Base-by-base conservation (phyloP, 768 basidiomycete species). In the Russula vinacea region DNA sequence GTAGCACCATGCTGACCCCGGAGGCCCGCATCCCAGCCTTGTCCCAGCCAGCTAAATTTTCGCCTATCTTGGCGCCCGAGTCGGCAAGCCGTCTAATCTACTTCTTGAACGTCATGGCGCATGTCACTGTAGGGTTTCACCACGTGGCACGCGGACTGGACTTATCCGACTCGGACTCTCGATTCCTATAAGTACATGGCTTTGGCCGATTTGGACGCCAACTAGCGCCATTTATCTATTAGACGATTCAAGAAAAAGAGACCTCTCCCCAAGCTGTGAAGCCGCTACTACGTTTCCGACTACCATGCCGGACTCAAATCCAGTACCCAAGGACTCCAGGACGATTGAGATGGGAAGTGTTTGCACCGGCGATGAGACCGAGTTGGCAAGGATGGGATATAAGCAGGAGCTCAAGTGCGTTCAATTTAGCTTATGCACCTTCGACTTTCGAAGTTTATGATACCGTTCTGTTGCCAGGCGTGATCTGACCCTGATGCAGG, bases 361-460 rank as follows among this genome's bases (percentile, higher is more conserved):
- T 51, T 49, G 51, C 29, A 9, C 75, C 7, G 72, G 74, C 29
- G 86, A 88, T 70, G 86, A 88, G 73, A 80, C 76, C 8, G 84
- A 86, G 72, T 74, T 88, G 6, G 85, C 84, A 32, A 76, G 84
- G 62, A 85, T 88, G 85, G 87, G 87, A 19, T 88, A 87, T 74
- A 87, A 85, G 73, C 86, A 88, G 71, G 85, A 87, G 70, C 74
- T 88, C 53, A 83, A 78, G 84, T 86, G 66, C 56, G 80, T 76
- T 42, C 44, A 52, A 45, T 47, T 63, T 56, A 26, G 24, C 57
- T 13, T n/a, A 54, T 29, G 45, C 42, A 53, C 37, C 50, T 35
- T 22, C 24, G 8, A n/a, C n/a, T n/a, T n/a, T n/a, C 14, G 9
- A 44, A n/a, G 0, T 24, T 26, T 19, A 32, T 49, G 26, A 26